Base-by-base conservation (phyloP, 495 filamentous ascomycete species). In the Penicillium egyptiacum region DNA sequence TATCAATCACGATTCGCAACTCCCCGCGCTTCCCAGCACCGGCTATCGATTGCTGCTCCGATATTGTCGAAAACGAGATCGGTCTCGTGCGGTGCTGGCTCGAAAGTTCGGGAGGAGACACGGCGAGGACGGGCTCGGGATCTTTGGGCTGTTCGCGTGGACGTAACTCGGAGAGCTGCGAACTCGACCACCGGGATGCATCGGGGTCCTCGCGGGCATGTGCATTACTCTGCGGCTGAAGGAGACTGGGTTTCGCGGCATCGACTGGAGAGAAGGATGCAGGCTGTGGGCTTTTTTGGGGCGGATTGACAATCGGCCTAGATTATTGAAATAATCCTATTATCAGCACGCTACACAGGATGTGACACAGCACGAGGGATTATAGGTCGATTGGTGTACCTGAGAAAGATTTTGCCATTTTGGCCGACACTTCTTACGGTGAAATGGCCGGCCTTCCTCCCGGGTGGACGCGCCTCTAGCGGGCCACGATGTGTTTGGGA, bases 351-450 rank as follows among this genome's bases (percentile, higher is more conserved):
- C 55, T 61, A 58, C 30, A 52, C 43, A 37, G 35, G 55, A 56
- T 59, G 53, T 56, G 26, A 68, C 66, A 59, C 50, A 60, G 35
- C 53, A 58, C 12, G 61, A 50, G 68, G 56, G 19, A 59, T 58
- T 46, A 44, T 51, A 57, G 30, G 57, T 45, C 35, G 55, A 63
- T 68, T 83, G 69, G 42, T 55, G 33, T 88, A 96, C 93, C 92
- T 90, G 56, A 98, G 75, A 70, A 94, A 98, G 70, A 98, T 92
- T 72, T 88, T 87, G 35, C 93, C 93, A 76, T 94, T 93, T 67
- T 91, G 89, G 45, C 92, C 92, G 55, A 98, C 88, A 75, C 96
- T 97, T 23, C 89, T 91, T 54, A 97, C 93, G 10, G 91, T 90
- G 71, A 96, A 98, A 66, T 94, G 88, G 48, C 89, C 81, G 25